Percentiles rank a stretch among this genome's conserved stretches.
phyloP scores from a whole-genome alignment of 1,139 yeast genomes.

The Kurtzmaniella quercitrusa region DNA sequence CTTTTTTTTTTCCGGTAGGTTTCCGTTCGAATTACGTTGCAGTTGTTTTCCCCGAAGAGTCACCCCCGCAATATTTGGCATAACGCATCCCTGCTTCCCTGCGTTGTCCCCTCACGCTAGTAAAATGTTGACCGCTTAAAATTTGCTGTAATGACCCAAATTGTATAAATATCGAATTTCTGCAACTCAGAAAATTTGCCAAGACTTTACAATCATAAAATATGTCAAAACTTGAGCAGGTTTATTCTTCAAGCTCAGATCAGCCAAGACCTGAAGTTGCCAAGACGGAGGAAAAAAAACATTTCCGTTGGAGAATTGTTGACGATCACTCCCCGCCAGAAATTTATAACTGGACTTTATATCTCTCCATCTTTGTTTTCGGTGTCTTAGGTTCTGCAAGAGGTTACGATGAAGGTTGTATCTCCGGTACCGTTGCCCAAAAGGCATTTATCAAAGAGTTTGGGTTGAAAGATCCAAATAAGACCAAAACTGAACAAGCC shows the following conservation, averaged over 20 bases:
- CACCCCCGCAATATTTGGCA: not conserved
- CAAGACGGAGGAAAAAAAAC: conserved; percentile 1
- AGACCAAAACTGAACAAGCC: conserved; percentile 35
- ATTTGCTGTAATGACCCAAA: not conserved
- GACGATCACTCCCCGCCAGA: conserved; percentile 45
- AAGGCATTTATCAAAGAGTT: conserved; percentile 39
- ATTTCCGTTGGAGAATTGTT: conserved; percentile 25
- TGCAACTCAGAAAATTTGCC: not conserved
- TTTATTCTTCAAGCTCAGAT: not conserved
- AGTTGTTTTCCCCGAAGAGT: too few relatives aligned
- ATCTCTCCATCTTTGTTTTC: conserved; percentile 46
- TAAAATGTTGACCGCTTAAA: not conserved
- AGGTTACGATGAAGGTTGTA: conserved; percentile 59
- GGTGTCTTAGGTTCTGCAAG: conserved; percentile 59
- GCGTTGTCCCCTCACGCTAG: not conserved
- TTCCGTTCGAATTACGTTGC: too few relatives aligned
- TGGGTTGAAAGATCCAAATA: conserved; percentile 42
- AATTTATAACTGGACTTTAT: conserved; percentile 45
- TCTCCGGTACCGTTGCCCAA: conserved; percentile 45
- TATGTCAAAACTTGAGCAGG: not conserved
- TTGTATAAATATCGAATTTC: not conserved
- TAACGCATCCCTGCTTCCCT: not conserved
- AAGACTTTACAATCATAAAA: not conserved
- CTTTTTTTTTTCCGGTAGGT: too few relatives aligned
- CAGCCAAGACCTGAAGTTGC: not conserved